A percentile compares a stretch with the other conserved stretches of the same genome.
These are phyloP conservation scores for Lactarius hatsudake DNA, from an alignment of 768 basidiomycete genomes.

Conservation along the genomic window DNA sequence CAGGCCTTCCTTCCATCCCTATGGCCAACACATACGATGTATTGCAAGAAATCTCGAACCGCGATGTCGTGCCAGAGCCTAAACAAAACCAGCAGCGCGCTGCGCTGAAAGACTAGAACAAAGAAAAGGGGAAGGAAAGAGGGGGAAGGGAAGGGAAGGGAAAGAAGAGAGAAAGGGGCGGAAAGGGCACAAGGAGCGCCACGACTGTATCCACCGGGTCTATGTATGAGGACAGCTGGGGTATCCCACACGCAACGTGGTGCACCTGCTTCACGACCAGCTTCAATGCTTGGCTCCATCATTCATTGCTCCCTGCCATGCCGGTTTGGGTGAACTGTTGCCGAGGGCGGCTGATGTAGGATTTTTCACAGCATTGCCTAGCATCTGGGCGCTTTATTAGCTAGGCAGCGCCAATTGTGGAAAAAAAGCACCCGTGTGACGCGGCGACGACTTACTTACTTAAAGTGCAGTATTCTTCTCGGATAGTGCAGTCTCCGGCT, in stretches of 20 bases:
- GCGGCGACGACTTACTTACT: not conserved
- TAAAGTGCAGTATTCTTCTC: no score
- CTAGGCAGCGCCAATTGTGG: not conserved
- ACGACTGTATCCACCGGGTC: not conserved
- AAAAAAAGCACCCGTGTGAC: not conserved
- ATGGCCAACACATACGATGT: constrained; percentile 2
- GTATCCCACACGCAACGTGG: constrained; percentile 2
- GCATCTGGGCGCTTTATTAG: not conserved
- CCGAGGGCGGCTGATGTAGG: not conserved
- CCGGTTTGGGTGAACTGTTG: not conserved
- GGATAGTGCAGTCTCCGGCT: not conserved
- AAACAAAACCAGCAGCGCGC: constrained; percentile 19
- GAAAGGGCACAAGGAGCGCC: not conserved
- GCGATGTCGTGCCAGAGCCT: not conserved
- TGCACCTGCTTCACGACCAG: not conserved
- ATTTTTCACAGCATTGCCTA: not conserved
- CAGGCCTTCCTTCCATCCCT: not conserved
- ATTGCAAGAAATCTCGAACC: constrained; percentile 7
- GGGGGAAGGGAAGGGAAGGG: not conserved
- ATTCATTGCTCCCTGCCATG: not conserved
- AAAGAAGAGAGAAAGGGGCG: not conserved
- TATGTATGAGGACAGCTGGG: not conserved
- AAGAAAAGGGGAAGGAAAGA: not conserved
- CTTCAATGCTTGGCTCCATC: not conserved
- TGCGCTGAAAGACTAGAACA: constrained; percentile 7